These are phyloP conservation scores for Grifola frondosa DNA, from an alignment of 1,284 basidiomycete genomes.

Conservation along the genomic window DNA sequence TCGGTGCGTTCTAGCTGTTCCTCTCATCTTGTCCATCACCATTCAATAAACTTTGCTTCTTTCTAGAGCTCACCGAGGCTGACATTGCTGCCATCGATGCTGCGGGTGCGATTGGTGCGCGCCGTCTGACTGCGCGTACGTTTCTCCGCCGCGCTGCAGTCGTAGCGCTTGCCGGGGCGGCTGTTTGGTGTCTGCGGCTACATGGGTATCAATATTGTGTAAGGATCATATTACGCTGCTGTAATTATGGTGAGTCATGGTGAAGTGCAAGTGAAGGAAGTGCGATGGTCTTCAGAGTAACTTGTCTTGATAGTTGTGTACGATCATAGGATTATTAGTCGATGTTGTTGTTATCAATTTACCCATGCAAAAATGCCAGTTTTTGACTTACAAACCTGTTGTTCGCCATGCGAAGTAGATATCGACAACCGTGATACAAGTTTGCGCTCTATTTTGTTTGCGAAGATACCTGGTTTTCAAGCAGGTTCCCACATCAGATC, in stretches of 20 bases:
- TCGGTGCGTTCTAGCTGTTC: slow-evolving; percentile 36
- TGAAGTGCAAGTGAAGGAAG: too few species aligned
- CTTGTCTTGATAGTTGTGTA: too few species aligned
- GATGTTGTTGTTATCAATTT: too few species aligned
- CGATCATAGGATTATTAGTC: too few species aligned
- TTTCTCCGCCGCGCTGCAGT: slow-evolving; percentile 23
- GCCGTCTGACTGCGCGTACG: slow-evolving; percentile 21
- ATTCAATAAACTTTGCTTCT: neutral
- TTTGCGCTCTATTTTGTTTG: too few species aligned
- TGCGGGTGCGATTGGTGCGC: slow-evolving; percentile 37
- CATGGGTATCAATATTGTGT: slow-evolving; percentile 24
- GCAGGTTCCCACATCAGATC: slow-evolving; percentile 74
- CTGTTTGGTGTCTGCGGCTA: slow-evolving; percentile 23
- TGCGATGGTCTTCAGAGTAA: too few species aligned
- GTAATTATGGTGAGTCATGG: too few species aligned
- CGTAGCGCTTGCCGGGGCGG: slow-evolving; percentile 25
- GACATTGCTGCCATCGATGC: slow-evolving; percentile 44
- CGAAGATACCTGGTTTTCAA: too few species aligned
- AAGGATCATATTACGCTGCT: slow-evolving; percentile 4
- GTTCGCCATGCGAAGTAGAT: too few species aligned
- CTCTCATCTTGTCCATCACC: neutral
- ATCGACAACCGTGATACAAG: too few species aligned
- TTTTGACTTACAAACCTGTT: too few species aligned
- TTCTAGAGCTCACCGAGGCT: slow-evolving; percentile 33
- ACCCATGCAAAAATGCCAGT: too few species aligned